phyloP scores from a whole-genome alignment of 2,329 filamentous ascomycete species.

The Fusarium phyllophilum region DNA sequence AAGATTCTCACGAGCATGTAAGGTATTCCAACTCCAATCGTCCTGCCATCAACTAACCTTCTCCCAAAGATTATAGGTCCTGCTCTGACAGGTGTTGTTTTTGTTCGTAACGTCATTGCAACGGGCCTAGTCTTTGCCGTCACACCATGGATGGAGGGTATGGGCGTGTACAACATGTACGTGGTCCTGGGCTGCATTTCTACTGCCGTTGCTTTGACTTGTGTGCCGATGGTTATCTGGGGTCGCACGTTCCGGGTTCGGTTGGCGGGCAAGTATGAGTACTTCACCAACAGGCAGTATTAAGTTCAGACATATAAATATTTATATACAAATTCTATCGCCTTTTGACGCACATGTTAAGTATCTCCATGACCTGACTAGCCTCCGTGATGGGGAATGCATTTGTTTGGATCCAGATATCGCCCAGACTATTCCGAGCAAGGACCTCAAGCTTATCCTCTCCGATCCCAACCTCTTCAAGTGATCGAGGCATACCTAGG shows the following conservation, averaged over 20 bases:
- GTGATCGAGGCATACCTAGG: constrained; percentile 63
- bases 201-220: constrained; percentile 20
- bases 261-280: constrained; percentile 22
- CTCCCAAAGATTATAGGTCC: constrained; percentile 16
- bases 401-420: constrained; percentile 62
- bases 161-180: constrained; percentile 33
- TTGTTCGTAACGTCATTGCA: constrained; percentile 30
- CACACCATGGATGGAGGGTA: constrained; percentile 21
- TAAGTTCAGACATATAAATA: not conserved
- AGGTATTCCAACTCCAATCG: accelerated
- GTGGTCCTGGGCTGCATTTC: constrained; percentile 23
- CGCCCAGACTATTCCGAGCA: constrained; percentile 60
- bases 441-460: constrained; percentile 59
- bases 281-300: constrained; percentile 21
- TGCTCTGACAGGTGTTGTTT: constrained; percentile 30
- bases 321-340: not conserved
- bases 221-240: constrained; percentile 24
- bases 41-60: not conserved
- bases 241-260: constrained; percentile 18
- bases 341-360: constrained; percentile 49
- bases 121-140: constrained; percentile 23
- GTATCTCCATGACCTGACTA: constrained; percentile 61
- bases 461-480: constrained; percentile 62
- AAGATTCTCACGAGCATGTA: constrained; percentile 34
- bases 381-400: constrained; percentile 59